phyloP scores from a whole-genome alignment of 1,284 basidiomycete genomes.

The Amylostereum areolatum region DNA sequence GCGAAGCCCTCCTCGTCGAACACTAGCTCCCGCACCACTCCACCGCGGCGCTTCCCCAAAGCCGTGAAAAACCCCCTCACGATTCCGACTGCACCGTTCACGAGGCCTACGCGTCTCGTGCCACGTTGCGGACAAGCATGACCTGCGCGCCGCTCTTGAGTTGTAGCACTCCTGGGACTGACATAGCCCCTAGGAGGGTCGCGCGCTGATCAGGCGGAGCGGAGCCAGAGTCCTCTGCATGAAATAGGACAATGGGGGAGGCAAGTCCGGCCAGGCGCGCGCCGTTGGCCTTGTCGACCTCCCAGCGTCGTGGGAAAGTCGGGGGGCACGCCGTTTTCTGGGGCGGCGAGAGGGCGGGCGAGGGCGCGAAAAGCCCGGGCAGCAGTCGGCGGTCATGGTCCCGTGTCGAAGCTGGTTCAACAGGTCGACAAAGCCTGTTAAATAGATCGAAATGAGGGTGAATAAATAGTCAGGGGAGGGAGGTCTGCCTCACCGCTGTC shows the following conservation, averaged over 20 bases:
- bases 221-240: neutral
- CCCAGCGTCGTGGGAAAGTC: neutral
- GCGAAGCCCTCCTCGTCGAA: neutral
- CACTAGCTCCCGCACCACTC: neutral
- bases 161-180: neutral
- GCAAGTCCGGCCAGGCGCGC: neutral
- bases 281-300: neutral
- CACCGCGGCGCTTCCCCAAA: neutral
- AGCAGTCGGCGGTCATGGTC: neutral
- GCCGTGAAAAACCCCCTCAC: neutral
- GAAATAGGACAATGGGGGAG: neutral
- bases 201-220: neutral
- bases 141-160: neutral
- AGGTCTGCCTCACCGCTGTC: neutral
- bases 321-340: neutral
- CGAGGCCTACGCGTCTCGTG: neutral
- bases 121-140: neutral
- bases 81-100: neutral
- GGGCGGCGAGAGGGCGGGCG: neutral
- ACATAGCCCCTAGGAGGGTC: neutral
- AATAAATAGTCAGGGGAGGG: neutral
- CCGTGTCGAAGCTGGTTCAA: neutral
- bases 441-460: neutral
- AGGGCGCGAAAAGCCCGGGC: neutral
- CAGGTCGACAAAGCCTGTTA: neutral